Base-by-base conservation (phyloP, 225 moss, liverwort and hornwort species). In the Thuidium tamariscinum region DNA sequence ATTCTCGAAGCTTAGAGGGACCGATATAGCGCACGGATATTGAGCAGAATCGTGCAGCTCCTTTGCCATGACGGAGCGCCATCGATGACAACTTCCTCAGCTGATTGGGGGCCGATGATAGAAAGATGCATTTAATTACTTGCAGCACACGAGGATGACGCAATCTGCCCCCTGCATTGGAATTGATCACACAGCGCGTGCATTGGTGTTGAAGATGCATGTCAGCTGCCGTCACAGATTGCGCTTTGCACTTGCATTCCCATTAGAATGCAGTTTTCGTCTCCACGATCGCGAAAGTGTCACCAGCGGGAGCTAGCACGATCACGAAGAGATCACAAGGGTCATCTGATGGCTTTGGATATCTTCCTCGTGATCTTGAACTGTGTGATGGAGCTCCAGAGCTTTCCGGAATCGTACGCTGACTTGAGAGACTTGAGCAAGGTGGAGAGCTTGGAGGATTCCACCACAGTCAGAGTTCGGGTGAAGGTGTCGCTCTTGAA, bases 361-460 rank as follows among this genome's bases (percentile, higher is more conserved):
- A 93, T 84, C 71, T 89, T 92, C 52, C 89, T 71, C 5, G 92
- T 82, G 79, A 93, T 86, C 81, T 93, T 92, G 84, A 93, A 93
- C 32, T 93, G 93, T 41, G 91, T 81, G 81, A 93, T 90, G 20
- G 90, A 89, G 74, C 90, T 93, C 93, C 93, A 93, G 19, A 90
- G 90, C 86, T 88, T 89, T 86, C 90, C 89, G 59, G 91, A 89
- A 44, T 89, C 93, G 66, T 92, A 90, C 13, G 90, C 88, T 12
- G 79, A 84, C 84, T 89, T 93, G 52, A 92, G 89, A 59, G 86
- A 88, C 64, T 84, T 88, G 32, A 93, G 83, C 77, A 92, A 86
- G 54, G 73, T 80, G 73, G 88, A 79, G 80, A 92, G 80, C 54
- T 84, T 88, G 63, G 91, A 90, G 32, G 89, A 72, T 39, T 90